phyloP scores from a whole-genome alignment of 148 eudicot genomes.

The Silene uniflora region DNA sequence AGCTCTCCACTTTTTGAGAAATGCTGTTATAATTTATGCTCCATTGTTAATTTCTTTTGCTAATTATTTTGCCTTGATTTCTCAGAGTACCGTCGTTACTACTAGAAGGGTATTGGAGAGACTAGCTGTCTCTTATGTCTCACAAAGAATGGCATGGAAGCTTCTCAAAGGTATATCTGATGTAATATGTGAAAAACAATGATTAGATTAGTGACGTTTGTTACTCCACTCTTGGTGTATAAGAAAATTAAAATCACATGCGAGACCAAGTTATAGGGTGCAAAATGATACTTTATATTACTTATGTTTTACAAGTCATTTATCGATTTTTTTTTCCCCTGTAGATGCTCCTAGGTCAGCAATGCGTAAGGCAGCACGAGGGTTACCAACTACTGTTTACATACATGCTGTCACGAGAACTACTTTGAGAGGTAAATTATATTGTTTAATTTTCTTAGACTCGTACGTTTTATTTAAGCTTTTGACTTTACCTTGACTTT shows the following conservation, averaged over 20 bases:
- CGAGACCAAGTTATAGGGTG: neutral
- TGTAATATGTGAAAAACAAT: too few relatives aligned
- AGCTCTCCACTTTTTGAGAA: neutral
- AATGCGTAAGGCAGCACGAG: constrained; percentile 70
- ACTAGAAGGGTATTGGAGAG: constrained; percentile 90
- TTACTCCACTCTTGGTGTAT: neutral
- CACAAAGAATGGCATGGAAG: constrained; percentile 93
- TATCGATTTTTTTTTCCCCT: constrained; percentile 5
- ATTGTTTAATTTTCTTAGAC: neutral
- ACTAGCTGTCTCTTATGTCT: constrained; percentile 62
- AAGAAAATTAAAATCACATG: neutral
- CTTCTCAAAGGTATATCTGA: constrained; percentile 72
- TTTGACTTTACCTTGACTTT: neutral
- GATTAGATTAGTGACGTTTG: too few relatives aligned
- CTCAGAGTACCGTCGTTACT: constrained; percentile 72
- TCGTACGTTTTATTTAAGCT: neutral
- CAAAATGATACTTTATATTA: neutral
- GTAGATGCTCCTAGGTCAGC: constrained; percentile 89
- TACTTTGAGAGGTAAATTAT: constrained; percentile 29
- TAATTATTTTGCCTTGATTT: constrained; percentile 10
- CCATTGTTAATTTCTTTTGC: neutral
- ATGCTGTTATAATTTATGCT: neutral
- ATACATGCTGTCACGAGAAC: constrained; percentile 54
- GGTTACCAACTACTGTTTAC: constrained; percentile 60
- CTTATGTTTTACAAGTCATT: neutral